Conservation (phyloP, 495 filamentous ascomycete genomes). For the Parathielavia appendiculata region DNA sequence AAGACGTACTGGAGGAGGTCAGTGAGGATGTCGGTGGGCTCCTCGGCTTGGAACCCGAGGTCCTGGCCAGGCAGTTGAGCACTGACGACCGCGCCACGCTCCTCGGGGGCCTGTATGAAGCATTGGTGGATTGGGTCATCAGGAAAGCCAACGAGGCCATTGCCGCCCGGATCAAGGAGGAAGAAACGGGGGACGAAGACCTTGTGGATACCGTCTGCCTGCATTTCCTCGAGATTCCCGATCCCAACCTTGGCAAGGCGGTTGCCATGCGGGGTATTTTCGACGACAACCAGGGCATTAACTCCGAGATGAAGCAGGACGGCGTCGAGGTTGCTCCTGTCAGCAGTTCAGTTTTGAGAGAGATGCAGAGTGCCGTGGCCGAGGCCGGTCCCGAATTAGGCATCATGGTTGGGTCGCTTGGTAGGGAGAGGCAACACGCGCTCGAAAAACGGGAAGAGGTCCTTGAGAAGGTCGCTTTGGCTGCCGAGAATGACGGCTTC, state of each 20-base stretch:
- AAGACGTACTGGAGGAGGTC: slow-evolving; percentile 76
- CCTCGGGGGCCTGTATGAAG: slow-evolving; percentile 85
- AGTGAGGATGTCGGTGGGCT: slow-evolving; percentile 88
- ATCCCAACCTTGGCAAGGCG: slow-evolving; percentile 75
- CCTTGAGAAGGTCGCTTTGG: slow-evolving; percentile 76
- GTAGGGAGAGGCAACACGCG: slow-evolving; percentile 68
- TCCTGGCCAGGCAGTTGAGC: slow-evolving; percentile 69
- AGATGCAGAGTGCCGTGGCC: slow-evolving; percentile 75
- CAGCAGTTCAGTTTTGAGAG: slow-evolving; percentile 72
- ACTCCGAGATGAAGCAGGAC: slow-evolving; percentile 93
- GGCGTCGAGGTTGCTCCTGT: slow-evolving; percentile 66
- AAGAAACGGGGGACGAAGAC: slow-evolving; percentile 62
- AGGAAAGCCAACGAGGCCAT: slow-evolving; percentile 87
- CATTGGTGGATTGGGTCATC: slow-evolving; percentile 92
- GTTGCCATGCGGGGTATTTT: slow-evolving; percentile 82
- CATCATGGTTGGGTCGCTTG: slow-evolving; percentile 58
- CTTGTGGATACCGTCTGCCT: slow-evolving; percentile 80
- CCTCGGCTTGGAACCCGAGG: slow-evolving; percentile 79
- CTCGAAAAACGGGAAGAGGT: slow-evolving; percentile 75
- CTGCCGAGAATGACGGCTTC: slow-evolving; percentile 79
- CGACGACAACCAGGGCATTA: slow-evolving; percentile 87
- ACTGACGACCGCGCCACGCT: slow-evolving; percentile 77
- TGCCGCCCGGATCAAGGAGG: slow-evolving; percentile 53
- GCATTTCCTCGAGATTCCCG: slow-evolving; percentile 81
- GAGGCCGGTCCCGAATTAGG: slow-evolving; percentile 80